Percentiles rank a stretch among this genome's conserved stretches.
Evolutionary conservation across 768 basidiomycete species (phyloP).

Genomic region (Termitomyces sp.): DNA sequence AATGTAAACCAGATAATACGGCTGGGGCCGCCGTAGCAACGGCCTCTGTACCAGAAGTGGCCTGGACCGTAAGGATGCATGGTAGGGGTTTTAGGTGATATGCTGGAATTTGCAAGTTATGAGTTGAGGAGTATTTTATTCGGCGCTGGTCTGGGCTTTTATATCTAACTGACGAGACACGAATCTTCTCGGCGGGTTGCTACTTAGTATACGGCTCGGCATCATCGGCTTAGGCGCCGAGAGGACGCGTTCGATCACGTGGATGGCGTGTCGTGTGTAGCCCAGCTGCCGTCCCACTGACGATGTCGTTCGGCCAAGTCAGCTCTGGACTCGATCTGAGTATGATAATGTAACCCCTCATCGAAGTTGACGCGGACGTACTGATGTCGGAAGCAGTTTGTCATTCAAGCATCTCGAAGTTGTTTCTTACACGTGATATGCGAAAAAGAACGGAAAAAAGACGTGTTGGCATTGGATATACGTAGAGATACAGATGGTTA

Average conservation of each 20-base stretch:
- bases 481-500: no score
- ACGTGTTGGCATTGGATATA: neutral
- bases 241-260: neutral
- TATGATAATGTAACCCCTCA: no score
- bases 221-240: neutral
- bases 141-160: neutral
- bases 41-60: slow-evolving; percentile 8
- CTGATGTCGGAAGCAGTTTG: no score
- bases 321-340: no score
- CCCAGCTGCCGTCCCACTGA: no score
- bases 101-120: neutral
- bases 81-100: neutral
- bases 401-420: no score
- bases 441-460: neutral
- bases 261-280: neutral
- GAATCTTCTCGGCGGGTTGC: neutral
- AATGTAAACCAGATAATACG: slow-evolving; percentile 68
- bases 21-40: slow-evolving; percentile 38
- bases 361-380: no score
- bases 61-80: slow-evolving; percentile 12
- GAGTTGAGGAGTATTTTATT: neutral
- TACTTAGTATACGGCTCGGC: neutral
- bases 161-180: neutral
- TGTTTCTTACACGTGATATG: neutral
- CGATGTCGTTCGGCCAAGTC: no score